Evolutionary conservation across 371 early-diverging fungal genomes (phyloP), one percentile per base, ranked within the genome.

Genomic region (Gilbertella persicaria): DNA sequence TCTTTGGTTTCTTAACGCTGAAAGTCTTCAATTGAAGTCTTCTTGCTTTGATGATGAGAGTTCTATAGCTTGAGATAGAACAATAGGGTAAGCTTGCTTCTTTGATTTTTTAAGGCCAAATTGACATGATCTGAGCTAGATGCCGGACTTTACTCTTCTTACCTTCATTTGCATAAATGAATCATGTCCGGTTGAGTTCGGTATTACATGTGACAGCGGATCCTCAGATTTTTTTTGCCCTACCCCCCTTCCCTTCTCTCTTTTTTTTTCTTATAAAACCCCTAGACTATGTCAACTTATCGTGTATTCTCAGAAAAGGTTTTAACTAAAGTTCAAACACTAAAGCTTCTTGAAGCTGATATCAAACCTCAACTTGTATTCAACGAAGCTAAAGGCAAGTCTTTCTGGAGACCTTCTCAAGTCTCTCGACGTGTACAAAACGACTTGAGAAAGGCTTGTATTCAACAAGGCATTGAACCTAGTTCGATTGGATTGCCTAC

Each of bases 391-490:
- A 78, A 67, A 16, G 58, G 60, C 23, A 82, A 83, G 45, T 66
- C 75, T 0, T 68, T 69, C 60, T 86, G 87, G 87, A 68, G 84
- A 55, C 71, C 76, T 8, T 68, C 80, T 5, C 68, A 67, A 49
- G 59, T 84, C 19, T 79, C 83, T 23, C 60, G 69, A 41, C 79
- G 87, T 38, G 62, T 66, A 13, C 86, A 86, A 45, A 79, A 78
- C 10, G 83, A 83, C 58, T 53, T 86, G 50, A 74, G 86, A 61
- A 86, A 86, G 58, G 79, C 81, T 3, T 86, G 86, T 48, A 38
- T 83, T 16, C 53, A 79, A 37, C 51, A 71, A 41, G 69, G 67
- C 39, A 61, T 84, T 17, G 82, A 84, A 45, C 75, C 87, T 10
- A 53, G 53, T 0, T 52, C 72, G 14, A 75, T 85, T 12, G 86